A percentile compares a stretch with the other conserved stretches of the same genome.
Conservation (phyloP, 2,329 filamentous ascomycete species). For the Hortaea sp. region DNA sequence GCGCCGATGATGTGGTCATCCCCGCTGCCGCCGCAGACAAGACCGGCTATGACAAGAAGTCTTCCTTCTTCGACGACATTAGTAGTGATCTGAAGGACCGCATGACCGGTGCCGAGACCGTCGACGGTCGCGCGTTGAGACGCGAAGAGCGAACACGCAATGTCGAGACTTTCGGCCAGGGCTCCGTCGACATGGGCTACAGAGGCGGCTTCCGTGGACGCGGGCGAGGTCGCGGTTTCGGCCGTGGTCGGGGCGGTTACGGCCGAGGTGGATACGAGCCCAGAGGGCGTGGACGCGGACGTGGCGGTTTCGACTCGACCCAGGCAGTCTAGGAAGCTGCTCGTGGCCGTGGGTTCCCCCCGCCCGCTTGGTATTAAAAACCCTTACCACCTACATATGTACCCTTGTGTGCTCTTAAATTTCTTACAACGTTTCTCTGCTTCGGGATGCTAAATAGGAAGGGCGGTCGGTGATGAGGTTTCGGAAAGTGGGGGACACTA, state of each 20-base stretch:
- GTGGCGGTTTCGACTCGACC: not conserved
- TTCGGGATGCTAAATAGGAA: too few relatives aligned
- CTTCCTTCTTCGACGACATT: constrained; percentile 97
- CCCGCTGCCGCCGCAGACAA: constrained; percentile 30
- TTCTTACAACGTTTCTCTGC: too few relatives aligned
- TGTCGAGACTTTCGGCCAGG: constrained; percentile 95
- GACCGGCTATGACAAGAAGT: constrained; percentile 71
- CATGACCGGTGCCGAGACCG: constrained; percentile 45
- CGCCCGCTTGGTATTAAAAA: too few relatives aligned
- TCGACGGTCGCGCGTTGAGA: constrained; percentile 79
- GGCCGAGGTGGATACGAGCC: not conserved
- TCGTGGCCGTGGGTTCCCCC: not conserved
- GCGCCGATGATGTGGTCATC: constrained; percentile 33
- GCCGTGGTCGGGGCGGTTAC: constrained; percentile 55
- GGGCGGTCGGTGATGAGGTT: too few relatives aligned
- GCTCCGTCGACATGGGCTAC: constrained; percentile 71
- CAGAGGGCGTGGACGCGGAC: constrained; percentile 1
- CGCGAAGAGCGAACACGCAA: constrained; percentile 91
- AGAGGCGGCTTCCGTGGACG: constrained; percentile 70
- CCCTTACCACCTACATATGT: too few relatives aligned
- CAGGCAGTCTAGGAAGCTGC: not conserved
- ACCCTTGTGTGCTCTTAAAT: too few relatives aligned
- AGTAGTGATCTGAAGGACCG: constrained; percentile 88
- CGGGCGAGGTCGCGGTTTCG: constrained; percentile 50
- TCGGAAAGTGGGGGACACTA: too few relatives aligned